phyloP scores from a whole-genome alignment of 345 rosid genomes.

The Clausena lansium region DNA sequence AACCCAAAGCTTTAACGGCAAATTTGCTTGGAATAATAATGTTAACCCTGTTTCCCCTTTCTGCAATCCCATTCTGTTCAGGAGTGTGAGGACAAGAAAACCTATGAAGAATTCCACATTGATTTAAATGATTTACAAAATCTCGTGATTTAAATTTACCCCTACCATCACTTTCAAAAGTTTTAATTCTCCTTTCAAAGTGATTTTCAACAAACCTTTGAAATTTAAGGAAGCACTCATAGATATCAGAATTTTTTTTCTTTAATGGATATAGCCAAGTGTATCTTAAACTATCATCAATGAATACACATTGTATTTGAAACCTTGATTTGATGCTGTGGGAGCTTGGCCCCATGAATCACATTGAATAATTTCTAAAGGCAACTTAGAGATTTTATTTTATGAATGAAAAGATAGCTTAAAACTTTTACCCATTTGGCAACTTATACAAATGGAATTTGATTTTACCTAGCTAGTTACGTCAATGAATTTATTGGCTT shows the following conservation, averaged over 20 bases:
- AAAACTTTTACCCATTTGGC: too few species aligned
- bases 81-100: not conserved
- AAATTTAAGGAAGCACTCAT: not conserved
- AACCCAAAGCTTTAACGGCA: conserved; percentile 2
- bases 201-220: not conserved
- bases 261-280: not conserved
- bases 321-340: too few species aligned
- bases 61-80: conserved; percentile 1
- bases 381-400: too few species aligned
- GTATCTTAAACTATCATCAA: not conserved
- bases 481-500: too few species aligned
- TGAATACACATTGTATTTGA: too few species aligned
- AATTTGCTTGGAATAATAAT: not conserved
- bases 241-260: not conserved
- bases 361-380: too few species aligned
- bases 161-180: not conserved
- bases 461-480: too few species aligned
- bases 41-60: not conserved
- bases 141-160: not conserved
- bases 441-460: too few species aligned
- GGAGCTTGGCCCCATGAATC: too few species aligned
- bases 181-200: not conserved
- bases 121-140: not conserved
- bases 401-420: too few species aligned
- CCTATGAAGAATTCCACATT: not conserved